Percentiles rank a stretch among this genome's conserved stretches.
Evolutionary conservation across 2,329 filamentous ascomycete species (phyloP).

Genomic region (Trichoderma guizhouense): DNA sequence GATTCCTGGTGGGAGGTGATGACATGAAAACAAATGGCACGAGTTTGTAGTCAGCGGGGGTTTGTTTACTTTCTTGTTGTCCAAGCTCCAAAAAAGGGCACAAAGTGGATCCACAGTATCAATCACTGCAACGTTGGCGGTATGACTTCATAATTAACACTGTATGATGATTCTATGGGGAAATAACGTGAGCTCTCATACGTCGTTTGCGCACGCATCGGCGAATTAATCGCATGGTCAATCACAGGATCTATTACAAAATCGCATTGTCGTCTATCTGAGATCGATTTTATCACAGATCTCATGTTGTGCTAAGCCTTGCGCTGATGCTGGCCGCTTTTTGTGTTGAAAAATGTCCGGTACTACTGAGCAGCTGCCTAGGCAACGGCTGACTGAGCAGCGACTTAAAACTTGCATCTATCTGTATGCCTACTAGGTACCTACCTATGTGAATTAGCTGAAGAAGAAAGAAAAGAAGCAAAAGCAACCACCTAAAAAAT

Average conservation of each 20-base stretch:
- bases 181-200: neutral
- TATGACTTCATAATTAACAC: too few species aligned
- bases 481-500: neutral
- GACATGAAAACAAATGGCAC: conserved; percentile 20
- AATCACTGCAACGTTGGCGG: too few species aligned
- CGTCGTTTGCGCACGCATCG: neutral
- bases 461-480: neutral
- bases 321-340: neutral
- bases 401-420: neutral
- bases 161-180: conserved; percentile 2
- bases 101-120: neutral
- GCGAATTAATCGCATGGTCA: neutral
- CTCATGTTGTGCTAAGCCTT: neutral
- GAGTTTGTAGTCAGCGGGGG: conserved; percentile 23
- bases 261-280: neutral
- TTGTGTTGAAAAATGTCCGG: neutral
- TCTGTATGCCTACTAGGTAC: too few species aligned
- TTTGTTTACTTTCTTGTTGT: conserved; percentile 28
- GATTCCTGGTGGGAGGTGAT: conserved; percentile 19
- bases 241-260: neutral
- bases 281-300: neutral
- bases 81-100: conserved; percentile 19
- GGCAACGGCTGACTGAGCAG: neutral
- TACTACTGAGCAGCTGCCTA: neutral
- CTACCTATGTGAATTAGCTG: neutral